A percentile compares a stretch with the other conserved stretches of the same genome.
Evolutionary conservation across 2,329 filamentous ascomycete species (phyloP).

Genomic region (Calonectria naviculata): DNA sequence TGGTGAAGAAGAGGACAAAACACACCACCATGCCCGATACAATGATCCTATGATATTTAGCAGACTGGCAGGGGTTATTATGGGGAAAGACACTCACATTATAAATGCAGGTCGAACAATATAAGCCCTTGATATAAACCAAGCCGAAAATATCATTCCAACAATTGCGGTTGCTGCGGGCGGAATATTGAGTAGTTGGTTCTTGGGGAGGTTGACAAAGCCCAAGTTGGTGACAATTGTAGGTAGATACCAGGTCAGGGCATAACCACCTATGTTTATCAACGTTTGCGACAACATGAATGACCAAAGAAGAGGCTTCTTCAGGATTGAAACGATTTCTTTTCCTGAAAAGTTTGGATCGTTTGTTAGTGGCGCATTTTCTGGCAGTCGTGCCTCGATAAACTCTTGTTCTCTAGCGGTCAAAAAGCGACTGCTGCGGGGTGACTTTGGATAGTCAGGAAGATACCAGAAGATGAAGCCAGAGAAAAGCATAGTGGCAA

Average conservation of each 20-base stretch:
- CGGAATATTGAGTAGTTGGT: conserved; percentile 58
- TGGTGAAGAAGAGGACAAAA: background rate
- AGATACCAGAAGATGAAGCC: conserved; percentile 37
- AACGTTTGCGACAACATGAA: conserved; percentile 42
- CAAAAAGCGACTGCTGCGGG: conserved; percentile 43
- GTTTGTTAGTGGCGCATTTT: conserved; percentile 50
- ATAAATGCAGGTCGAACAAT: conserved; percentile 22
- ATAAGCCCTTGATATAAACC: conserved; percentile 40
- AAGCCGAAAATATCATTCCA: conserved; percentile 51
- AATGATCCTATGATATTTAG: background rate
- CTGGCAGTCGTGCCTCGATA: conserved; percentile 49
- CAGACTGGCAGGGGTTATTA: fast-evolving
- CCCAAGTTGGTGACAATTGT: conserved; percentile 55
- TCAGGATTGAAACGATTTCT: conserved; percentile 49
- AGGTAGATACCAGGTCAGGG: conserved; percentile 53
- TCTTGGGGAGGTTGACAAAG: conserved; percentile 53
- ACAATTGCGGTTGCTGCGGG: conserved; percentile 53
- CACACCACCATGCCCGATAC: background rate
- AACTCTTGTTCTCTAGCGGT: conserved; percentile 52
- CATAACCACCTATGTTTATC: conserved; percentile 55
- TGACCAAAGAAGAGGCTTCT: conserved; percentile 32
- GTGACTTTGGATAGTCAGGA: conserved; percentile 55
- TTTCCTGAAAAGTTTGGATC: conserved; percentile 48
- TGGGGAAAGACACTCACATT: background rate
- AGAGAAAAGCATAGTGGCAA: conserved; percentile 48